Percentiles rank a stretch among this genome's conserved stretches.
These are phyloP conservation scores for Plasmopara halstedii DNA, from an alignment of 352 stramenopile genomes.

Conservation along the genomic window DNA sequence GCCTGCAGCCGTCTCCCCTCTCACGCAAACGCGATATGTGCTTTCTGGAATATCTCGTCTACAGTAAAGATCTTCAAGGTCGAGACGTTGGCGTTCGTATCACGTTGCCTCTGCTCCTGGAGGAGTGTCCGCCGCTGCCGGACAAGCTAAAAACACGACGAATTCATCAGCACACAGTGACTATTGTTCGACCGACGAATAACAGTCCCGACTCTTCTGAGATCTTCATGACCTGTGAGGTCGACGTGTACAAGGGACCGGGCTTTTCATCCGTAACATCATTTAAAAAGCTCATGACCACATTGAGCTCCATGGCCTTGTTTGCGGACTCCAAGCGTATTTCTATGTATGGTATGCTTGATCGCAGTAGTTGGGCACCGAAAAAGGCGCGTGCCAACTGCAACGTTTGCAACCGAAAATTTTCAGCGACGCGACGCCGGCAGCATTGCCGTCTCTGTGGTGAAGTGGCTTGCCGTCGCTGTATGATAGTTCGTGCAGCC, in stretches of 20 bases:
- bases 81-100: conserved; percentile 67
- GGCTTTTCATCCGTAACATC: conserved; percentile 14
- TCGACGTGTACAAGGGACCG: conserved; percentile 33
- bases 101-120: conserved; percentile 48
- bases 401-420: conserved; percentile 49
- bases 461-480: conserved; percentile 69
- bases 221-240: conserved; percentile 53
- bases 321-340: conserved; percentile 60
- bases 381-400: conserved; percentile 40
- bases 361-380: conserved; percentile 44
- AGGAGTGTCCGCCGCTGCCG: conserved; percentile 48
- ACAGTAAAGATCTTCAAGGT: conserved; percentile 45
- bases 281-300: conserved; percentile 45
- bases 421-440: conserved; percentile 47
- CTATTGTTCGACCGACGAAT: conserved; percentile 33
- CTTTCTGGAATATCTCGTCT: conserved; percentile 72
- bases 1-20: conserved; percentile 46
- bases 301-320: conserved; percentile 46
- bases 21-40: conserved; percentile 59
- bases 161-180: conserved; percentile 43
- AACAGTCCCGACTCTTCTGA: conserved; percentile 35
- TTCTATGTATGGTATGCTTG: conserved; percentile 39
- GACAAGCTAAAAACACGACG: conserved; percentile 46
- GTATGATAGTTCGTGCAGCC: conserved; percentile 43
- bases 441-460: conserved; percentile 75